These are phyloP conservation scores for Chaetomium globosum DNA, from an alignment of 2,329 filamentous ascomycete species.

Conservation along the genomic window DNA sequence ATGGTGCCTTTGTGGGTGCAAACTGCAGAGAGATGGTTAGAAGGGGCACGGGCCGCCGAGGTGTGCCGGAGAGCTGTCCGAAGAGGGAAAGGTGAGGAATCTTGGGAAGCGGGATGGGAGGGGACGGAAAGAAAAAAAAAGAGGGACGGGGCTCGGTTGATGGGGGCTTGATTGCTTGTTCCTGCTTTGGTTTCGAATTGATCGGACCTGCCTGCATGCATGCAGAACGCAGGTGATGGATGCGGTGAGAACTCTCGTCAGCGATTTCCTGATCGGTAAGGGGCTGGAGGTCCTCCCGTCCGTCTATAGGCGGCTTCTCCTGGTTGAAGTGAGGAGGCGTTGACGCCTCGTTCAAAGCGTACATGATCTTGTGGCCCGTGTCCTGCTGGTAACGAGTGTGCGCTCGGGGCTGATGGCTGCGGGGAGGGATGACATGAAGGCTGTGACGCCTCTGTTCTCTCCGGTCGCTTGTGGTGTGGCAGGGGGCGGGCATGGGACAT, in stretches of 20 bases:
- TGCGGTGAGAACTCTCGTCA: background rate
- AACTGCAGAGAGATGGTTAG: background rate
- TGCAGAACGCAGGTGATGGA: background rate
- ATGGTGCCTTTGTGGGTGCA: too few relatives aligned
- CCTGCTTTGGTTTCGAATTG: constrained; percentile 3
- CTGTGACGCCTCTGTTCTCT: background rate
- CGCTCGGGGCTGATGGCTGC: background rate
- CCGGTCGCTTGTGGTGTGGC: background rate
- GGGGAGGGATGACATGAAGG: background rate
- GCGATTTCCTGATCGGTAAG: background rate
- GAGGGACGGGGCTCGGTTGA: background rate
- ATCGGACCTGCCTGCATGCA: background rate
- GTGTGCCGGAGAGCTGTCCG: background rate
- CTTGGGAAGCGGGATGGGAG: background rate
- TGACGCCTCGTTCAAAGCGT: constrained; percentile 7
- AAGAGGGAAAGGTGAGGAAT: constrained; percentile 4
- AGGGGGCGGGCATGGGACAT: background rate
- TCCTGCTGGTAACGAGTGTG: background rate
- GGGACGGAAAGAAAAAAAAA: background rate
- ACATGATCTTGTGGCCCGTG: constrained; percentile 3
- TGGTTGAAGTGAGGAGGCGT: background rate
- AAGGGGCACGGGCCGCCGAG: constrained; percentile 2
- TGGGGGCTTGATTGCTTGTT: background rate
- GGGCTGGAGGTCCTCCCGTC: background rate
- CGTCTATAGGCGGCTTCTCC: background rate